These are phyloP conservation scores for Malus hybrid DNA, from an alignment of 331 rosid genomes.

Conservation along the genomic window DNA sequence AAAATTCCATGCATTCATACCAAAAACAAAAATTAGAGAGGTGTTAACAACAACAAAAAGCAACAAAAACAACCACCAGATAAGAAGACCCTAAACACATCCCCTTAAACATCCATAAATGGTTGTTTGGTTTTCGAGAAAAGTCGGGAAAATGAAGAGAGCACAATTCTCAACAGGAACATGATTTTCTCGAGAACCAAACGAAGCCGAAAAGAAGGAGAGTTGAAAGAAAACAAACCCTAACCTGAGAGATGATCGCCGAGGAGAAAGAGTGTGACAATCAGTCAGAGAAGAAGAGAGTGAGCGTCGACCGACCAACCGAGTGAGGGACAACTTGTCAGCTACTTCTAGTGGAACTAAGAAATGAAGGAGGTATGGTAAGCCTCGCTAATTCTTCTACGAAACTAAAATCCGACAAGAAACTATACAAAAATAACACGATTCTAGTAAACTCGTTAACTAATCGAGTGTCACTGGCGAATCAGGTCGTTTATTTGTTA, in stretches of 20 bases:
- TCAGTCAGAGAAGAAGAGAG: background rate
- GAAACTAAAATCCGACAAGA: too few species aligned
- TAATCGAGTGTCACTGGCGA: too few species aligned
- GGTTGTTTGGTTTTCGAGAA: background rate
- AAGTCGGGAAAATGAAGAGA: background rate
- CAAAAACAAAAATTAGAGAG: background rate
- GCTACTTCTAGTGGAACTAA: background rate
- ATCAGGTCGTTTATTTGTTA: too few species aligned
- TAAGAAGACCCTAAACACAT: background rate
- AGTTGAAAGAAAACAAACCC: background rate
- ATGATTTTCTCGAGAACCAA: background rate
- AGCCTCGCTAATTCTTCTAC: too few species aligned
- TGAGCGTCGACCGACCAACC: background rate
- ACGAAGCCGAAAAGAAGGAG: background rate
- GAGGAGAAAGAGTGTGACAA: background rate
- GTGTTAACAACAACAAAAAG: background rate
- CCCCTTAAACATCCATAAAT: background rate
- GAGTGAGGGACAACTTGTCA: background rate
- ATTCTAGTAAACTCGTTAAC: too few species aligned
- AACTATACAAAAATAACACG: background rate
- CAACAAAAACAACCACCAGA: background rate
- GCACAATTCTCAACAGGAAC: background rate
- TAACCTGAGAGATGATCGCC: constrained; percentile 14
- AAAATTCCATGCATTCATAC: background rate
- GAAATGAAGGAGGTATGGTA: background rate